phyloP scores from a whole-genome alignment of 2,329 filamentous ascomycete genomes.

The Xenosphaeropsis pyriputrescens region DNA sequence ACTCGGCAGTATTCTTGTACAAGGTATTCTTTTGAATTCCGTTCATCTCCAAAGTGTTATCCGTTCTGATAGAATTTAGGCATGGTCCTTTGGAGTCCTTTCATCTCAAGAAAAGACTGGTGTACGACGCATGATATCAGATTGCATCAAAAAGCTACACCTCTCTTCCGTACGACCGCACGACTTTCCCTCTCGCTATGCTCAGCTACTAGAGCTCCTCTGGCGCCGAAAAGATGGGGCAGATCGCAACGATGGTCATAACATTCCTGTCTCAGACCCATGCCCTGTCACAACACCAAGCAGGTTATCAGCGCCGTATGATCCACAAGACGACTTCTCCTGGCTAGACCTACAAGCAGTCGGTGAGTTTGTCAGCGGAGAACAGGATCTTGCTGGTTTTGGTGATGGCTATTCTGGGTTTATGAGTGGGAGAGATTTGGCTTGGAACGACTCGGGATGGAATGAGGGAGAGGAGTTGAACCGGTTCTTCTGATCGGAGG shows the following conservation, averaged over 20 bases:
- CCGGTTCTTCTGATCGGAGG: too few species aligned
- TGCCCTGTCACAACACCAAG: neutral
- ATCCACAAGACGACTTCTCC: neutral
- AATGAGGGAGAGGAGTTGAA: too few species aligned
- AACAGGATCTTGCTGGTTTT: neutral
- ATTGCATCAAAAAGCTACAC: conserved; percentile 43
- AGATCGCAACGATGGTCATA: neutral
- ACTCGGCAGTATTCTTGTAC: conserved; percentile 50
- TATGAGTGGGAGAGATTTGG: too few species aligned
- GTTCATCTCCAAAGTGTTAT: conserved; percentile 10
- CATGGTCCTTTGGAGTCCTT: neutral
- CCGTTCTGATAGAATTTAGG: conserved; percentile 8
- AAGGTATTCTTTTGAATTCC: conserved; percentile 32
- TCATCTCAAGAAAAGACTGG: conserved; percentile 27
- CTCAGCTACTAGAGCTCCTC: conserved; percentile 41
- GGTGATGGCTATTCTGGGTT: too few species aligned
- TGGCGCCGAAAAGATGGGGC: conserved; percentile 28
- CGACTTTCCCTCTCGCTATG: conserved; percentile 45
- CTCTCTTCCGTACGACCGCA: conserved; percentile 40
- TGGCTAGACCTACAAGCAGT: neutral
- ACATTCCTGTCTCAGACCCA: neutral
- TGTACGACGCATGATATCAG: conserved; percentile 40
- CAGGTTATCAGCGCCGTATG: neutral
- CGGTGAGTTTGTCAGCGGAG: neutral
- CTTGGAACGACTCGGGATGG: too few species aligned